Percentiles rank a stretch among this genome's conserved stretches.
phyloP scores from a whole-genome alignment of 768 basidiomycete genomes.

The Leccinum rimulosum region DNA sequence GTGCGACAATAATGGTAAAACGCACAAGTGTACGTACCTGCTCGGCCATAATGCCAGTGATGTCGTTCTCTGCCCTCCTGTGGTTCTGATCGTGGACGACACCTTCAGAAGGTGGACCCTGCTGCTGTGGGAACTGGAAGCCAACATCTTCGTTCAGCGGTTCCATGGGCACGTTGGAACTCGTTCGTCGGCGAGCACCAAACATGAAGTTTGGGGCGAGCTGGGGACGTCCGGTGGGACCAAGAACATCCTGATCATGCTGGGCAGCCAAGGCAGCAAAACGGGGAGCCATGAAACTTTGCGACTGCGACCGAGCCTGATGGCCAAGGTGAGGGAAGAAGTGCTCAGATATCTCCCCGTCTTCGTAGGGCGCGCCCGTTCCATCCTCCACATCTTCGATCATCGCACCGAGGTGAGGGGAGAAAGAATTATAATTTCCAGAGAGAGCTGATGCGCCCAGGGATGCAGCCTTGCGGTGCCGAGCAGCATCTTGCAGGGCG shows the following conservation, averaged over 20 bases:
- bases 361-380: slow-evolving; percentile 51
- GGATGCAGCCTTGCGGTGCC: slow-evolving; percentile 82
- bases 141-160: slow-evolving; percentile 75
- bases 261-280: slow-evolving; percentile 79
- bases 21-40: slow-evolving; percentile 64
- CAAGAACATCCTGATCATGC: slow-evolving; percentile 60
- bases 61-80: slow-evolving; percentile 67
- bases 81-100: slow-evolving; percentile 38
- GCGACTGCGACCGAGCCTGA: slow-evolving; percentile 73
- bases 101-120: slow-evolving; percentile 30
- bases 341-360: slow-evolving; percentile 73
- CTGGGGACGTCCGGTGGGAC: slow-evolving; percentile 81
- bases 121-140: slow-evolving; percentile 82
- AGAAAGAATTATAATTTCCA: slow-evolving; percentile 65
- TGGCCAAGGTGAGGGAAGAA: slow-evolving; percentile 50
- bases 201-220: slow-evolving; percentile 92
- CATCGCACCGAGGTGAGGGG: slow-evolving; percentile 81
- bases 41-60: slow-evolving; percentile 91
- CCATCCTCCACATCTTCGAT: slow-evolving; percentile 78
- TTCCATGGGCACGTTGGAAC: slow-evolving; percentile 53
- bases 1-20: background rate
- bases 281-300: slow-evolving; percentile 85
- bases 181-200: slow-evolving; percentile 59
- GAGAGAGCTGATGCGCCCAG: slow-evolving; percentile 58
- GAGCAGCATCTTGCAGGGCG: slow-evolving; percentile 44